phyloP scores from a whole-genome alignment of 2,329 filamentous ascomycete species.

The Calonectria honghensis region DNA sequence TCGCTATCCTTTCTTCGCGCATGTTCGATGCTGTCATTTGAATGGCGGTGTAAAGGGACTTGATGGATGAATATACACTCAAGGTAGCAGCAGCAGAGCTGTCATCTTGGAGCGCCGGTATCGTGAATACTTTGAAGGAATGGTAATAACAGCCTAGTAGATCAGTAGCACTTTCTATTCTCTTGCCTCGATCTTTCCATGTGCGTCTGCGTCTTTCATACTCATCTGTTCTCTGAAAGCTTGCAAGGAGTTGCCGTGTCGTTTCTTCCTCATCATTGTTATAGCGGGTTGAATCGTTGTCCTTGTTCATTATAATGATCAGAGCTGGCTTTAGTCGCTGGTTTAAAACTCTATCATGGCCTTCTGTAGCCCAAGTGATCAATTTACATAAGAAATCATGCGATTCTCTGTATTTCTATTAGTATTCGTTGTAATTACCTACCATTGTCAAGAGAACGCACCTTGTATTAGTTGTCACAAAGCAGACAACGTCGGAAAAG shows the following conservation, averaged over 20 bases:
- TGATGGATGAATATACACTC: neutral
- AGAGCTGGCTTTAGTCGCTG: conserved; percentile 33
- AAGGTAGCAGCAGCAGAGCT: neutral
- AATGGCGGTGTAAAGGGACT: conserved; percentile 23
- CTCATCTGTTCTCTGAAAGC: conserved; percentile 26
- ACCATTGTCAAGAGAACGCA: neutral
- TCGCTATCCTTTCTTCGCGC: neutral
- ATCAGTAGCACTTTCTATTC: neutral
- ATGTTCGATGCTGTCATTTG: neutral
- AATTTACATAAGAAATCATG: conserved; percentile 25
- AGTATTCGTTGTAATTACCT: neutral
- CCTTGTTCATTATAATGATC: conserved; percentile 43
- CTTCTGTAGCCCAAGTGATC: conserved; percentile 41
- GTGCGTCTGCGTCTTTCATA: neutral
- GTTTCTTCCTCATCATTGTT: neutral
- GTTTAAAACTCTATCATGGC: conserved; percentile 37
- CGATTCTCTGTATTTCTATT: neutral
- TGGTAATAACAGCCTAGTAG: conserved; percentile 39
- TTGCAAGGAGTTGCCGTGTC: neutral
- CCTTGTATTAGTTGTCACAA: conserved; percentile 40
- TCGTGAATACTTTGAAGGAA: conserved; percentile 32
- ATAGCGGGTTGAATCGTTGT: neutral
- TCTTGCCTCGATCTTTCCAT: conserved; percentile 24
- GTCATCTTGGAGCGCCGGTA: conserved; percentile 15
- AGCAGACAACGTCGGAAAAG: conserved; percentile 41